These are phyloP conservation scores for Leccinum colubrinum DNA, from an alignment of 1,284 basidiomycete genomes.

Conservation along the genomic window DNA sequence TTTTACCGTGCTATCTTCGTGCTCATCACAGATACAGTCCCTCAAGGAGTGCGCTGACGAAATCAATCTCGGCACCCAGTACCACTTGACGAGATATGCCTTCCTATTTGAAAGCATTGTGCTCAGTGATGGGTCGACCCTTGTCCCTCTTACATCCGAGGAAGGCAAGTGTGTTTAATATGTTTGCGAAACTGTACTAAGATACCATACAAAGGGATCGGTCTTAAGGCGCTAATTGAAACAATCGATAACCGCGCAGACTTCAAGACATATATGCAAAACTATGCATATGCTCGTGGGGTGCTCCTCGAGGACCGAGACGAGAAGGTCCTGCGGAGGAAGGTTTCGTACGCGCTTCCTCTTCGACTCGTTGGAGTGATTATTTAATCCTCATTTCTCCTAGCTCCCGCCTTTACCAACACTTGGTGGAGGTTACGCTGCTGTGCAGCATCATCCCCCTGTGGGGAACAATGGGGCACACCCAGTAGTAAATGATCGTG, in stretches of 20 bases:
- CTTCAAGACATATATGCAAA: slow-evolving; percentile 97
- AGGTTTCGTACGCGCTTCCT: slow-evolving; percentile 69
- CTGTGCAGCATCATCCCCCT: slow-evolving; percentile 26
- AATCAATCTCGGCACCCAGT: slow-evolving; percentile 95
- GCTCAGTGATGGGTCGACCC: slow-evolving; percentile 84
- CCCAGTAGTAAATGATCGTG: slow-evolving; percentile 55
- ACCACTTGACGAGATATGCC: slow-evolving; percentile 93
- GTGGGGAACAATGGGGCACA: slow-evolving; percentile 29
- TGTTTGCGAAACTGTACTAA: slow-evolving; percentile 13
- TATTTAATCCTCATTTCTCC: slow-evolving; percentile 6
- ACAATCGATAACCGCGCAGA: slow-evolving; percentile 92
- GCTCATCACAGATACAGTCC: slow-evolving; percentile 49
- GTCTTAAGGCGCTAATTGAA: slow-evolving; percentile 87
- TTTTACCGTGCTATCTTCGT: slow-evolving; percentile 1
- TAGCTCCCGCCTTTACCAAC: slow-evolving; percentile 64
- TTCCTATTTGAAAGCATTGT: slow-evolving; percentile 92
- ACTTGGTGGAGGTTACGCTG: slow-evolving; percentile 35
- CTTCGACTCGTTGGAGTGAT: slow-evolving; percentile 10
- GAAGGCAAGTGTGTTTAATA: slow-evolving; percentile 38
- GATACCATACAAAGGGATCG: slow-evolving; percentile 46
- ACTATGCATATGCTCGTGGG: slow-evolving; percentile 88
- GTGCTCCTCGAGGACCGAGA: slow-evolving; percentile 63
- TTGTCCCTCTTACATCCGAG: slow-evolving; percentile 74
- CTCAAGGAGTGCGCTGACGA: slow-evolving; percentile 96
- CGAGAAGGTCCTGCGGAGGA: slow-evolving; percentile 85